Evolutionary conservation across 495 filamentous ascomycete species (phyloP), one percentile per base, ranked within the genome.

Genomic region (Amphirosellinia nigrospora): DNA sequence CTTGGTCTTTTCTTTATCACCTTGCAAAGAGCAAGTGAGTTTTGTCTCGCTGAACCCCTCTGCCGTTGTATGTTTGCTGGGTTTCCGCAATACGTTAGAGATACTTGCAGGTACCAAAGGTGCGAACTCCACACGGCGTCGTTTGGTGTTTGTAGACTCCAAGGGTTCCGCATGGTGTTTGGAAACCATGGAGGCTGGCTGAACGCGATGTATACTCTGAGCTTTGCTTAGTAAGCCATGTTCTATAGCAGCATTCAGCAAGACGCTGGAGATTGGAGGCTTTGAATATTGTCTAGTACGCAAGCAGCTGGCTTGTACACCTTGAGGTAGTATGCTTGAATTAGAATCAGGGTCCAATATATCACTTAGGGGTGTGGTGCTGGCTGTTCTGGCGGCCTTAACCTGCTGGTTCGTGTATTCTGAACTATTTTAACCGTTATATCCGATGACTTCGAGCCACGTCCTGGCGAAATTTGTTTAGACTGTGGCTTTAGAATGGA

Each of bases 181-280:
- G 26, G 48, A 46, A 50, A 38, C 41, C 4, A 41, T 15, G 53
- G 26, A 23, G 21, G 65, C 66, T 23, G 52, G 38, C 52, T 66
- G 66, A 23, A 53, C 41, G 30, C 46, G 39, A 30, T 72, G 69
- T 19, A 23, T 64, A 65, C 68, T 52, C 7, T 32, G 72, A 64
- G 71, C 64, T 59, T 68, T 78, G 59, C 76, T 78, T 23, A 78
- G 41, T 13, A 78, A 67, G 23, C 74, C 74, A 61, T 76, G 74
- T 7, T 78, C 88, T 87, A 63, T 69, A 38, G 76, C 76, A 45
- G 46, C 67, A 50, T 76, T 71, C 9, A 78, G 41, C 28, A 78
- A 50, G 21, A 34, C 61, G 11, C 69, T 61, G 4, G 73, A 50
- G 4, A 78, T 53, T 30, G 73, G 74, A 41, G 74, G 68, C 4